Evolutionary conservation across 1,284 basidiomycete genomes (phyloP), one percentile per base, ranked within the genome.

Genomic region (Heterobasidion parviporum): DNA sequence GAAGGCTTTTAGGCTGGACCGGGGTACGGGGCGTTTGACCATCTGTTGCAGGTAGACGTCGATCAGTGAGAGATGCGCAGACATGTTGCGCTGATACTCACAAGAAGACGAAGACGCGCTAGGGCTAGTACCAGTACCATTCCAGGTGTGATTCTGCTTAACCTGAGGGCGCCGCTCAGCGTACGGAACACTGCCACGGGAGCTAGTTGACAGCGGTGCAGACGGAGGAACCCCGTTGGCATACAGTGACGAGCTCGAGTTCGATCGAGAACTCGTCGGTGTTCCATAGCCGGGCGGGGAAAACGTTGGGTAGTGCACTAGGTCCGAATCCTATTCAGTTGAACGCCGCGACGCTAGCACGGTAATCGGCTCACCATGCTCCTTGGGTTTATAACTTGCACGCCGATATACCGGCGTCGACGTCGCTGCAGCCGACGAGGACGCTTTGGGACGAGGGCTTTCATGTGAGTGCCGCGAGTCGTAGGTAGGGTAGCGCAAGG

Each of bases 231-330:
- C 54, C 16, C 57, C 58, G 12, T 67, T 65, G 46, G 72, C 72
- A 55, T 66, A 71, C 26, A 79, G 61, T 9, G 76, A 79, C 16
- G 75, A 70, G 56, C 67, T 75, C 10, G 77, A 78, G 61, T 73
- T 77, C 16, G 76, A 74, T n/a, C 77, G 72, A 53, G 78, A 79
- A 45, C 70, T 66, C 8, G 58, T 67, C 54, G 70, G 69, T 1
- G 70, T 72, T 54, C 61, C 64, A 57, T 68, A 67, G 20, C 63
- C 59, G 14, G 66, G 57, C 8, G 63, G 64, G 53, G 67, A 64
- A 60, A 66, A 65, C 48, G 64, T 58, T 20, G 63, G 60, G 50
- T 64, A 54, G 33, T 60, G 64, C 52, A 57, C 59, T 57, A 48
- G 16, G n/a, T 33, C 9, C n/a, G 20, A n/a, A 4, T n/a, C 32